A percentile compares a stretch with the other conserved stretches of the same genome.
These are phyloP conservation scores for Schrenkiella parvula DNA, from an alignment of 345 rosid species.

Conservation along the genomic window DNA sequence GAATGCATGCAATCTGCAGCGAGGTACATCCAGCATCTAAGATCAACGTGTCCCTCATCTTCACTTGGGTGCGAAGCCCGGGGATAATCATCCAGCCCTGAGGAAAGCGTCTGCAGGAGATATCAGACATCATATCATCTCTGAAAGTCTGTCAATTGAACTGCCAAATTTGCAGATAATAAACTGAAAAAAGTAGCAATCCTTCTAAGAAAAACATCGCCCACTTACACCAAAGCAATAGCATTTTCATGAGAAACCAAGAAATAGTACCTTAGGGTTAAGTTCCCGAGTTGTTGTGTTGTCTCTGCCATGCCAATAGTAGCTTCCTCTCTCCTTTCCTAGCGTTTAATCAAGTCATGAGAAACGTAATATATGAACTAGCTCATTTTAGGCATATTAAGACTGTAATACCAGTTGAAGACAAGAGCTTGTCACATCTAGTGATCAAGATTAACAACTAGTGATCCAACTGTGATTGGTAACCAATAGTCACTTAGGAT, in stretches of 20 bases:
- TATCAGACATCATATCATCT: slow-evolving; percentile 1
- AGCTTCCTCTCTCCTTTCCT: slow-evolving; percentile 78
- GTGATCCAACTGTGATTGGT: not conserved
- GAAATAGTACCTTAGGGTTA: slow-evolving; percentile 75
- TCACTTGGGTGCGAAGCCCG: slow-evolving; percentile 94
- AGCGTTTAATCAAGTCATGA: slow-evolving; percentile 10
- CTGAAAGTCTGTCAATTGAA: not conserved
- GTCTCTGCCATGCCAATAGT: slow-evolving; percentile 98
- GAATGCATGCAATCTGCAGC: slow-evolving; percentile 90
- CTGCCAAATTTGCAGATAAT: not conserved
- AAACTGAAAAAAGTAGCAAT: not conserved
- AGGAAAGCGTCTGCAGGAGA: slow-evolving; percentile 39
- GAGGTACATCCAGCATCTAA: slow-evolving; percentile 98
- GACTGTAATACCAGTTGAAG: not conserved
- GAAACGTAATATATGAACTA: not conserved
- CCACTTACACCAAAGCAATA: not conserved
- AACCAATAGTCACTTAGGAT: not conserved
- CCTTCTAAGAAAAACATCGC: not conserved
- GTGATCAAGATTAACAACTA: not conserved
- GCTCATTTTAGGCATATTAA: not conserved
- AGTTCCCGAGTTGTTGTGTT: slow-evolving; percentile 60
- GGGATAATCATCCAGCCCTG: slow-evolving; percentile 97
- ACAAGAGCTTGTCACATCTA: not conserved
- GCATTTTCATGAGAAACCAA: slow-evolving; percentile 18
- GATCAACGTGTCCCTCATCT: slow-evolving; percentile 94